Base-by-base conservation (phyloP, 805 yeast species). In the Vanderwaltozyma yarrowii region DNA sequence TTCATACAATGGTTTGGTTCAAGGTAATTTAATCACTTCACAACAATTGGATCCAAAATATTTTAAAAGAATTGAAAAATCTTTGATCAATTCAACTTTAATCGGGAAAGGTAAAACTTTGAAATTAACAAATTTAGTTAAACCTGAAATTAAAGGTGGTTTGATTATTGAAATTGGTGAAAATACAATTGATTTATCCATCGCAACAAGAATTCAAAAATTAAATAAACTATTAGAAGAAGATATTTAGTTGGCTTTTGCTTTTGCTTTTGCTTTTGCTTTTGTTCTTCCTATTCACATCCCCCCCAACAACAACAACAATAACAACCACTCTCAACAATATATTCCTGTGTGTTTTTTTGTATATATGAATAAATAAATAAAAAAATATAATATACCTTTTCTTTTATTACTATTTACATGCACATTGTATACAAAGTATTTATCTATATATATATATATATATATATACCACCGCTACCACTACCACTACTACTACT, bases 111-210 rank as follows among this genome's bases (percentile, higher is more conserved):
- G 85, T 55, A 82, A 88, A 74, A 76, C 89, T 54, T 76, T 92
- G 64, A 80, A 81, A 71, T 70, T 92, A 53, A 67, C 76, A 52
- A 89, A 87, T 73, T 71, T 71, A 48, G 83, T 89, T 46, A 78
- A 86, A 70, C 85, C 95, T 47, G 92, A 82, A 49, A 84, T 92
- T 61, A 73, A 84, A 63, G 98, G 98, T 60, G 98, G 98, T 56
- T 76, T 92, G 63, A 70, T 92, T 52, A 95, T 92, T 44, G 95
- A 88, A 68, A 85, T 92, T 55, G 96, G 89, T 59, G 98, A 89
- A 71, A 85, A 81, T 67, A 88, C 97, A 46, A 95, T 87, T 55
- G 98, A 92, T 69, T 74, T 89, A 64, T 80, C 94, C 43, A 76
- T 92, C 51, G 72, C 88, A 43, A 65, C 83, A 60, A 87, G 81